Evolutionary conservation across 1,139 yeast species (phyloP), one percentile per base, ranked within the genome.

Genomic region (Trichomonascaceae sp.): DNA sequence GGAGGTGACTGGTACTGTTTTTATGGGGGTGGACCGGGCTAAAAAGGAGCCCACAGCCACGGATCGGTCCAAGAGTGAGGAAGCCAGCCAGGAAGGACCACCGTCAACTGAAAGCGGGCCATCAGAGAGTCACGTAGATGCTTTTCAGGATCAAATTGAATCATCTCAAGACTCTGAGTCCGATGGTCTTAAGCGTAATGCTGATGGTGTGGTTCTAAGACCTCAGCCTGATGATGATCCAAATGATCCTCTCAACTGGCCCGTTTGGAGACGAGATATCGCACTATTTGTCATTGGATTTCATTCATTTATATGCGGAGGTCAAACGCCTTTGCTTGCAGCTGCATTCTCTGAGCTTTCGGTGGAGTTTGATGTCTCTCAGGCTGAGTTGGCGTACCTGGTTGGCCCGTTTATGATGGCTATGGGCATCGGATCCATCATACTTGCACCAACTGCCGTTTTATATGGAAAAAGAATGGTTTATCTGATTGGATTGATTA

Each of bases 161-260:
- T 3, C 24, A 10, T 27, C 32, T 8, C 32, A 27, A 12, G 51
- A 53, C 15, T 39, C 49, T 58, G 51, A n/a, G 32, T 27, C 32
- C 18, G 55, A 53, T 15, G 52, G 52, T 3, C 61, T 78, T 50
- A 79, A 79, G 60, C 74, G 75, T 55, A 77, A 83, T 8, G 66
- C 72, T 43, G 69, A 70, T 4, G 88, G 88, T 0, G 74, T 85
- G 41, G 78, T 86, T 36, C 70, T 85, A 49, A 75, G 80, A 54
- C 93, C 93, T 0, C 91, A 86, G 66, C 93, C 93, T 4, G 84
- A 85, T 27, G 85, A 84, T 60, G 78, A 85, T 47, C 84, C 87
- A 15, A 85, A 86, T 64, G 93, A 85, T 63, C 93, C 93, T 0
- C 71, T 85, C 50, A 85, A 85, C 64, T 84, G 88, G 89, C 84